These are phyloP conservation scores for Houttuynia cordata DNA, from an alignment of 164 flowering plant genomes.

Conservation along the genomic window DNA sequence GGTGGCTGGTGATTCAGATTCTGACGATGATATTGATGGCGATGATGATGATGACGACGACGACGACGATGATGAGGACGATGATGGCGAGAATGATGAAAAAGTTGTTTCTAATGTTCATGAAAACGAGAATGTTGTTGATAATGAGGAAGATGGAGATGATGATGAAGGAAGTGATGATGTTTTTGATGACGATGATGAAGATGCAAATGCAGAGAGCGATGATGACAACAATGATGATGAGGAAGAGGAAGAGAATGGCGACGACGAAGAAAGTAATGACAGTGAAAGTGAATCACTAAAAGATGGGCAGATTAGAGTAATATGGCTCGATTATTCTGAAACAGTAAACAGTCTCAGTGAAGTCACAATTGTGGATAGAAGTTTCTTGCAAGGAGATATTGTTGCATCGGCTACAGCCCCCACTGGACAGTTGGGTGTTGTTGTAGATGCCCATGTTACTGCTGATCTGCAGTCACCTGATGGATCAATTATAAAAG, in stretches of 20 bases:
- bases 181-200: slow-evolving; percentile 24
- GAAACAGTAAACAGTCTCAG: slow-evolving; percentile 39
- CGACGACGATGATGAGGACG: slow-evolving; percentile 18
- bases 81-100: slow-evolving; percentile 23
- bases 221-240: slow-evolving; percentile 15
- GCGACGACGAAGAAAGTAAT: slow-evolving; percentile 11
- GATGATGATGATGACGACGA: slow-evolving; percentile 13
- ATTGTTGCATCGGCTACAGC: slow-evolving; percentile 70
- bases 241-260: slow-evolving; percentile 12
- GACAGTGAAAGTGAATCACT: slow-evolving; percentile 29
- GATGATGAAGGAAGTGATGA: slow-evolving; percentile 2
- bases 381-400: slow-evolving; percentile 93
- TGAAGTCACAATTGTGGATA: slow-evolving; percentile 59
- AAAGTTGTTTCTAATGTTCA: slow-evolving; percentile 9
- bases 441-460: slow-evolving; percentile 72
- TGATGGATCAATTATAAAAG: slow-evolving; percentile 44
- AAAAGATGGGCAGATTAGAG: slow-evolving; percentile 62
- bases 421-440: slow-evolving; percentile 83
- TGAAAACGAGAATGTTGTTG: slow-evolving; percentile 13
- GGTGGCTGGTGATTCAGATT: slow-evolving; percentile 45
- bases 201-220: slow-evolving; percentile 13
- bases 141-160: slow-evolving; percentile 7
- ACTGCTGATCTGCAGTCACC: slow-evolving; percentile 55
- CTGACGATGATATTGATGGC: slow-evolving; percentile 20
- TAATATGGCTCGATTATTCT: slow-evolving; percentile 72